Percentiles rank a stretch among this genome's conserved stretches.
These are phyloP conservation scores for Ramaria rubella DNA, from an alignment of 768 basidiomycete species.

Conservation along the genomic window DNA sequence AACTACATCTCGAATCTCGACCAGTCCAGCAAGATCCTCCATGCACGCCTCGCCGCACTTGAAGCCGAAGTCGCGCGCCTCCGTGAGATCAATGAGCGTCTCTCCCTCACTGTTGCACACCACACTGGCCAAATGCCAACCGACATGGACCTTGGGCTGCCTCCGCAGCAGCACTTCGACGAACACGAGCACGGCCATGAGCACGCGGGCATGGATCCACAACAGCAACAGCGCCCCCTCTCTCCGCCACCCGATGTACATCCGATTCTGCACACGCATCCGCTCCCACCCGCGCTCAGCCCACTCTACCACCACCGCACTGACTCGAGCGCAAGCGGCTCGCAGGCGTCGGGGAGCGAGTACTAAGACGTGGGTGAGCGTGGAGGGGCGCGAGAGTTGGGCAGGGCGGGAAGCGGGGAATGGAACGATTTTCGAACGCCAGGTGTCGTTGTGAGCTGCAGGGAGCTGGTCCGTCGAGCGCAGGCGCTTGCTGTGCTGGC, in stretches of 20 bases:
- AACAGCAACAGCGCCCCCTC: conserved; percentile 5
- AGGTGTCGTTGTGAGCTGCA: no score
- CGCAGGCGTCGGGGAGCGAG: conserved; percentile 10
- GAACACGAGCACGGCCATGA: not conserved
- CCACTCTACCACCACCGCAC: not conserved
- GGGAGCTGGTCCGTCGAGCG: no score
- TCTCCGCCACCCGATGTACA: conserved; percentile 9
- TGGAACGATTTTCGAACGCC: no score
- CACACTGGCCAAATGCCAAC: conserved; percentile 45
- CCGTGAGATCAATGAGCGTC: conserved; percentile 75
- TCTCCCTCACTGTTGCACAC: conserved; percentile 55
- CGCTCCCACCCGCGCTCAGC: no score
- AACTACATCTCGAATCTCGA: conserved; percentile 72
- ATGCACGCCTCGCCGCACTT: conserved; percentile 55
- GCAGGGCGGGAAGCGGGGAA: not conserved
- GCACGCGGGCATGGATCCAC: conserved; percentile 1
- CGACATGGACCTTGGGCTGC: not conserved
- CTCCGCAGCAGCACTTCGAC: not conserved
- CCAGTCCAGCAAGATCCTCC: conserved; percentile 63
- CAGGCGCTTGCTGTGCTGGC: no score
- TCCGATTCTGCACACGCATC: not conserved
- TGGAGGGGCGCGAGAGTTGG: not conserved
- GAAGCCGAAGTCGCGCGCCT: conserved; percentile 68
- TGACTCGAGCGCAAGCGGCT: conserved; percentile 7
- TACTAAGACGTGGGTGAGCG: conserved; percentile 5